Base-by-base conservation (phyloP, 768 basidiomycete species). In the Chlorophyllum brunneum region DNA sequence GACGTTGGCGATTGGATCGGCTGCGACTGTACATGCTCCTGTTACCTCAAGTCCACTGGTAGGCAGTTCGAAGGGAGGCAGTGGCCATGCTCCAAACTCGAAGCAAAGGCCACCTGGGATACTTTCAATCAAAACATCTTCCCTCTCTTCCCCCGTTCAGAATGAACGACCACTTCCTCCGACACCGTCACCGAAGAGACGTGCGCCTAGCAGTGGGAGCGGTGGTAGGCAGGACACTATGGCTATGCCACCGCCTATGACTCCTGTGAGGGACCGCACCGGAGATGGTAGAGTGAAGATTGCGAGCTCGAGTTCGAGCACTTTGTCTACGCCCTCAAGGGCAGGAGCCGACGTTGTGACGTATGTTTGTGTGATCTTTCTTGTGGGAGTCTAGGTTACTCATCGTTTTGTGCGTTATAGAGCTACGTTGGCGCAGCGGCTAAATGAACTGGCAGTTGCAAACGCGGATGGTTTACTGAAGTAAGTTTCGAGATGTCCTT, bases 381-480 rank as follows among this genome's bases (percentile, higher is more conserved):
- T 5, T 16, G 29, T 16, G 11, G 15, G 15, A 29, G 20, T 18
- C 37, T 27, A 34, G 23, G 3, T 45, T 36, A n/a, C 15, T 27
- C n/a, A 33, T 22, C 24, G 42, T 11, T 24, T 18, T 27, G 23
- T 10, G 29, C 22, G 16, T 51, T 18, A 10, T 57, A 92, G 89
- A 51, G 73, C 82, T 55, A 86, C 86, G 20, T 76, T 93, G 56
- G 89, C 90, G 15, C 85, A 91, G 69, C 79, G 87, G 53, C 76
- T 93, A 57, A 82, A 89, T 55, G 91, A 92, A 65, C 71, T 93
- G 51, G 88, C 90, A 13, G 66, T 77, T 18, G 89, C 91, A 29
- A 90, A 92, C 64, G 78, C 85, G 5, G 83, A 92, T 61, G 90
- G 90, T 26, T 72, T 92, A 44, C 73, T 92, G 47, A 82, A 81